Conservation (phyloP, 441 rosid genomes). For the Populus hybrid region DNA sequence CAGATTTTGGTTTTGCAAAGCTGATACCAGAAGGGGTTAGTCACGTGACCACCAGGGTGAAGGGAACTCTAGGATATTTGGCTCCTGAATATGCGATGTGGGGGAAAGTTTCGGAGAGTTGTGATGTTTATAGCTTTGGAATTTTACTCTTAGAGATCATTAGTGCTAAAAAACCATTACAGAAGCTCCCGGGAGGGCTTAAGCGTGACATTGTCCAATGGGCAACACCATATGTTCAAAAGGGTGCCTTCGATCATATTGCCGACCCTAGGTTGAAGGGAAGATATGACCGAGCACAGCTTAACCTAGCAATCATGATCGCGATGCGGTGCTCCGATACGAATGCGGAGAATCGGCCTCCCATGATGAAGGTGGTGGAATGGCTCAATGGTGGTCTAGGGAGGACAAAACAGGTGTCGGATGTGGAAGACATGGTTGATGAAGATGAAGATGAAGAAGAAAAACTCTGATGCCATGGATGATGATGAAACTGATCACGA, state of each 20-base stretch:
- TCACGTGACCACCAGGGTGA: slow-evolving; percentile 66
- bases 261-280: slow-evolving; percentile 61
- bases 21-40: slow-evolving; percentile 71
- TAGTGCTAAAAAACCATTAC: slow-evolving; percentile 55
- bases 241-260: slow-evolving; percentile 44
- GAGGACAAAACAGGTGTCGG: slow-evolving; percentile 26
- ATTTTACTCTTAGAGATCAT: slow-evolving; percentile 56
- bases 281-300: slow-evolving; percentile 42
- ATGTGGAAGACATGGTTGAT: neutral
- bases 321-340: slow-evolving; percentile 50
- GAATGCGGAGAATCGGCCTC: slow-evolving; percentile 48
- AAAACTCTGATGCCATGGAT: neutral
- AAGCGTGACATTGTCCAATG: slow-evolving; percentile 51
- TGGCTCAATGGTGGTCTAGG: slow-evolving; percentile 42
- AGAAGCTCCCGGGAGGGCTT: slow-evolving; percentile 38
- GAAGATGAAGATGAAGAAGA: slow-evolving; percentile 14
- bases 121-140: slow-evolving; percentile 77
- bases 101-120: slow-evolving; percentile 69
- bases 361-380: slow-evolving; percentile 52
- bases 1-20: slow-evolving; percentile 76
- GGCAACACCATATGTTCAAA: slow-evolving; percentile 50
- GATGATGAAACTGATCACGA: slow-evolving; percentile 15
- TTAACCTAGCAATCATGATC: slow-evolving; percentile 38
- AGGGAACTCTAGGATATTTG: slow-evolving; percentile 62
- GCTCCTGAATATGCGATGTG: slow-evolving; percentile 38